Base-by-base conservation (phyloP, 75 land plant genomes). In the Isoetes taiwanensis region DNA sequence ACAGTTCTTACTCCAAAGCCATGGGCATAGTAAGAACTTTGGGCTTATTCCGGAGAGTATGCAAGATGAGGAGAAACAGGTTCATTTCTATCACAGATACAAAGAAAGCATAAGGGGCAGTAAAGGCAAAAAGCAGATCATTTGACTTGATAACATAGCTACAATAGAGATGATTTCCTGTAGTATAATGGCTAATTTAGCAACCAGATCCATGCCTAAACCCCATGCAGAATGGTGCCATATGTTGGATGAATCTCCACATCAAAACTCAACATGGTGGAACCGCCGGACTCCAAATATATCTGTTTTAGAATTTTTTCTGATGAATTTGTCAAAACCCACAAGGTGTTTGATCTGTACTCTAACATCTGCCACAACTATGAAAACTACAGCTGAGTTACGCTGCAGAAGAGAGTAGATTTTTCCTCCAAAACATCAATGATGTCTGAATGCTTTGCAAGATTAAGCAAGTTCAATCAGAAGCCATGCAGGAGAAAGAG, bases 191-290 rank as follows among this genome's bases (percentile, higher is more conserved):
- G n/a, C 50, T 8, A 23, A 46, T n/a, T 46, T 46, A 23, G 50
- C 50, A 8, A 46, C 50, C 25, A 46, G 50, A 19, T 5, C 25
- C 50, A 46, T 46, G 19, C 50, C 50, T 5, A 46, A 23, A 5
- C 50, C 50, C 50, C 50, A 46, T 4, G 50, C 16, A 23, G 25
- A 46, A 8, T 23, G 6, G n/a, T 23, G 6, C 50, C 50, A 46
- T 5, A 23, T 46, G 19, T 46, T 46, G 50, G 50, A 6, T 16
- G 50, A 19, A n/a, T 46, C 50, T 6, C 50, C 50, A n/a, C 50
- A 46, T 23, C 50, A 46, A 19, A 46, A 23, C 50, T 46, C 50
- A 23, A 46, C 50, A n/a, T 46, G 50, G 50, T 46, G 50, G 50
- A 46, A 46, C 8, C 50, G 5, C 6, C 4, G 50, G 21, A 46